A percentile compares a stretch with the other conserved stretches of the same genome.
These are phyloP conservation scores for Carpinus fangiana DNA, from an alignment of 306 rosid species.

Conservation along the genomic window DNA sequence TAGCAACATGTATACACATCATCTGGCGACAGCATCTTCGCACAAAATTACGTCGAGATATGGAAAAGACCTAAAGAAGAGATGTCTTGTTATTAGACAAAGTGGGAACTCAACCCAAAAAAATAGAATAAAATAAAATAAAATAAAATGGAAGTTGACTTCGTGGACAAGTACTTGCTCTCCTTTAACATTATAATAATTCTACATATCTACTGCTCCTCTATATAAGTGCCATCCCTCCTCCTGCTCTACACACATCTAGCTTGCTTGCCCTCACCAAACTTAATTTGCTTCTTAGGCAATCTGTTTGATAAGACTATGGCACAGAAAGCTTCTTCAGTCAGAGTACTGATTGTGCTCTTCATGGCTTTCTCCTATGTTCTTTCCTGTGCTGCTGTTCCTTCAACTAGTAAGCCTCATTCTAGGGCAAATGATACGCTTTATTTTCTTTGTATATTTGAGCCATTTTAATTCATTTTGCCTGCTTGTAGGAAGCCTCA, in stretches of 20 bases:
- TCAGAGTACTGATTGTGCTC: neutral
- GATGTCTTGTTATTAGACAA: slow-evolving; percentile 1
- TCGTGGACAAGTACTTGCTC: neutral
- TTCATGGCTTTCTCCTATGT: neutral
- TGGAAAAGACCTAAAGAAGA: neutral
- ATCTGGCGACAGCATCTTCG: neutral
- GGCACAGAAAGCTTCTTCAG: neutral
- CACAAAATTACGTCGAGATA: neutral
- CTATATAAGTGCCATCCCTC: neutral
- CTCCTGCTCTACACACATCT: neutral
- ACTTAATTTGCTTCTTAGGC: neutral
- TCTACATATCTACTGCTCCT: slow-evolving; percentile 1
- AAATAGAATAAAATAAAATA: neutral
- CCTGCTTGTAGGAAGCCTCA: neutral
- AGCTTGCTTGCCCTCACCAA: neutral
- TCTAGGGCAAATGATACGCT: neutral
- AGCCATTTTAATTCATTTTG: neutral
- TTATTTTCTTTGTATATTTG: neutral
- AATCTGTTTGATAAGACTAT: neutral
- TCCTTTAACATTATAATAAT: neutral
- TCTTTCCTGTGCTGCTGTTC: neutral
- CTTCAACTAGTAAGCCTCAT: neutral
- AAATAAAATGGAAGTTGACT: neutral
- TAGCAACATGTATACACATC: no score
- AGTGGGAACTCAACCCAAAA: neutral